phyloP scores from a whole-genome alignment of 768 basidiomycete genomes.

The Hortiboletus campestris region DNA sequence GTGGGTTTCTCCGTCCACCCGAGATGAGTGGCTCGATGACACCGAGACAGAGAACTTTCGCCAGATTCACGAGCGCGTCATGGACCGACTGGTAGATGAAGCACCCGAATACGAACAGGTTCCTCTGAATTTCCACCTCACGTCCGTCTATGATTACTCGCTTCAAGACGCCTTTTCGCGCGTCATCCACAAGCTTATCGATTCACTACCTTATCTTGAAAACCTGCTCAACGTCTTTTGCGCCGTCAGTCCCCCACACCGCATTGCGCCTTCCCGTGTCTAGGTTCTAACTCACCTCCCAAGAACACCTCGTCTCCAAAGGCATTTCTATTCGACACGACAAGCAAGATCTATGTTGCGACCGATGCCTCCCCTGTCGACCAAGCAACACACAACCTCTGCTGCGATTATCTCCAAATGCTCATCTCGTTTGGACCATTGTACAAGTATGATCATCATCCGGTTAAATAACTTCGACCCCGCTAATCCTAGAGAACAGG shows the following conservation, averaged over 20 bases:
- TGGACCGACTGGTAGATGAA: constrained; percentile 77
- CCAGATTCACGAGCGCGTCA: constrained; percentile 84
- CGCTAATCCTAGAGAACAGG: constrained; percentile 13
- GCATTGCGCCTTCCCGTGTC: background rate
- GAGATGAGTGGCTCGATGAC: background rate
- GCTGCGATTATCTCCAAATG: constrained; percentile 88
- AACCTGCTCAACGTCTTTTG: constrained; percentile 85
- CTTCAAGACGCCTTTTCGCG: constrained; percentile 90
- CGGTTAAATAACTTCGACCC: background rate
- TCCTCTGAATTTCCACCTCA: constrained; percentile 84
- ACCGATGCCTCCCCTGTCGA: constrained; percentile 93
- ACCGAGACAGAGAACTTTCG: constrained; percentile 76
- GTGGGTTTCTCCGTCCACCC: constrained; percentile 39
- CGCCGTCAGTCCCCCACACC: constrained; percentile 45
- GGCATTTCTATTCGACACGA: constrained; percentile 88
- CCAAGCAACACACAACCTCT: constrained; percentile 81
- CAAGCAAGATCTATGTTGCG: constrained; percentile 85
- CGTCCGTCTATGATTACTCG: constrained; percentile 90
- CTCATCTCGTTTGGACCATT: constrained; percentile 82
- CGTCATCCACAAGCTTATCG: constrained; percentile 83
- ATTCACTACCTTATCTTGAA: constrained; percentile 82
- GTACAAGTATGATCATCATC: constrained; percentile 59
- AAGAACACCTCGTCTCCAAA: constrained; percentile 93
- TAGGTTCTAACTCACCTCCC: background rate
- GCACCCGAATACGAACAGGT: constrained; percentile 75